Evolutionary conservation across 352 stramenopile species (phyloP), one percentile per base, ranked within the genome.

Genomic region (Pythium phragmitis): DNA sequence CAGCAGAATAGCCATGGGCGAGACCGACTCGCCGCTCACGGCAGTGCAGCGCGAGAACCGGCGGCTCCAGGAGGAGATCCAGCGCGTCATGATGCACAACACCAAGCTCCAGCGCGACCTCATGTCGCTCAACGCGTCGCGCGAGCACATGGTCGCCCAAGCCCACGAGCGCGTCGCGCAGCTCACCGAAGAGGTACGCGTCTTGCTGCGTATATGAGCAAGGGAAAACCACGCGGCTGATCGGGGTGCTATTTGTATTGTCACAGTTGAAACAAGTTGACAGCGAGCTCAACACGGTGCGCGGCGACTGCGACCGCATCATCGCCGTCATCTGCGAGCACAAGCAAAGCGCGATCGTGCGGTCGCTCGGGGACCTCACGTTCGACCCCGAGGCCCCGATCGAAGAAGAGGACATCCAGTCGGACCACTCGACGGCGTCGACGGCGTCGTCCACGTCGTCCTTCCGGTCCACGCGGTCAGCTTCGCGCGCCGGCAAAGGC

Each of bases 31-130:
- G 12, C 42, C 30, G 26, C 60, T 68, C 16, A 47, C 52, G 43
- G 55, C 48, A 23, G 60, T 91, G 34, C 68, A 68, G 53, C 77
- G 61, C n/a, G 78, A 91, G 68, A 91, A 88, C 57, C 67, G 84
- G 63, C 73, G 73, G 41, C 56, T 89, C 39, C 60, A 63, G 42
- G 68, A 76, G 46, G 73, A 89, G 68, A 87, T 91, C 59, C 70
- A 88, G 50, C 69, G 65, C 56, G 71, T 89, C 60, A 70, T 85
- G 47, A 70, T 73, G 50, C 67, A 73, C 72, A 91, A 91, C 67
- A 85, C 70, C 48, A 77, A 69, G 41, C 80, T 89, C 65, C 75
- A 91, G 71, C 77, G 77, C 51, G 80, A 91, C 57, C 70, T 86
- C 50, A 69, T 77, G 69, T 51, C 68, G 54, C 70, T 89, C 34